Base-by-base conservation (phyloP, 305 asterid genomes). In the Euphrasia arctica region DNA sequence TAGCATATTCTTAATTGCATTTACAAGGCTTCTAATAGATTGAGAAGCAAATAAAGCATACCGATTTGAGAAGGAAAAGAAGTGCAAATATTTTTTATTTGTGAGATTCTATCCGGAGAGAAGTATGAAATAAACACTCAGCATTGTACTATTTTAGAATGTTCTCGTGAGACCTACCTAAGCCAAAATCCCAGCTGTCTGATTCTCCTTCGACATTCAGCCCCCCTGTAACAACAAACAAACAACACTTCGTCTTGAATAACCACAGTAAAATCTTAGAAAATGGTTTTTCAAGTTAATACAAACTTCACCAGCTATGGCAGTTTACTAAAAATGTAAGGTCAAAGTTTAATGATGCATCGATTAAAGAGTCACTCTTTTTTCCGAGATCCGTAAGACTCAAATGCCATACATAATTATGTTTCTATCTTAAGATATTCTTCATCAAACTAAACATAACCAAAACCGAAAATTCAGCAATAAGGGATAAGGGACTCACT, bases 111-210 rank as follows among this genome's bases (percentile, higher is more conserved):
- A 34, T 34, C 8, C 42, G 42, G 42, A 8, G 9, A 34, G 1
- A 34, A 5, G 42, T 34, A 34, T 1, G 42, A 8, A 34, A 34
- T 5, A 5, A 34, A 34, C 42, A 34, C 6, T 34, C 42, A 0
- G 7, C 9, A 34, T 6, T 34, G 42, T 34, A 7, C 9, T 34
- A 5, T 34, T 5, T 5, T 28, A 55, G 9, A 58, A 58, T 18
- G 43, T 22, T 39, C 43, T 39, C 50, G 65, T 34, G 39, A 34
- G 34, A 66, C 90, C 58, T 58, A 58, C 98, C 97, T 63, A 93
- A 78, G 14, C 98, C 98, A 75, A 93, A 93, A 78, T 93, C 97
- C 97, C 97, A 93, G 90, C 89, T 88, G 70, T 93, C 97, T 2
- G 97, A 84, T 75, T 93, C 98, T 62, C 98, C 97, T 72, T 93